phyloP scores from a whole-genome alignment of 208 protist genomes.

The Plasmodiophora brassicae region DNA sequence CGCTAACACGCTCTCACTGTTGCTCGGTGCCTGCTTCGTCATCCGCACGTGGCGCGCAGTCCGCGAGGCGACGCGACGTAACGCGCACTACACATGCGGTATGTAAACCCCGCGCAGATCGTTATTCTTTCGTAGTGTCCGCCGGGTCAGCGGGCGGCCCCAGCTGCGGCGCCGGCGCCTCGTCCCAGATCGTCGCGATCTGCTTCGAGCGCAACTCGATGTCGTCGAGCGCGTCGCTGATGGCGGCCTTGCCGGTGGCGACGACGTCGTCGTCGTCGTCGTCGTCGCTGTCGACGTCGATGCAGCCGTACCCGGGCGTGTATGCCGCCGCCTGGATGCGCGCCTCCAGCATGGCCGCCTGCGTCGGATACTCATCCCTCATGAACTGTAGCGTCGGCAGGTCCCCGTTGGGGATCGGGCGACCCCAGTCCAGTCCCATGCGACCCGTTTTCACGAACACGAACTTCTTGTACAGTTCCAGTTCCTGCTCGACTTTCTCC shows the following conservation, averaged over 20 bases:
- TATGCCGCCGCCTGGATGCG: background rate
- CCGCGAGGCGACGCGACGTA: no score
- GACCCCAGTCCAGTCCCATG: background rate
- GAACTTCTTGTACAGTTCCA: slow-evolving; percentile 23
- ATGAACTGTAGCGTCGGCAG: background rate
- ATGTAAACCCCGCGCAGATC: no score
- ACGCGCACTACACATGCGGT: no score
- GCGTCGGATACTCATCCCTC: background rate
- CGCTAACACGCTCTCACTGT: no score
- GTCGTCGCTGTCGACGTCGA: background rate
- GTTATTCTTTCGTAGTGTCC: no score
- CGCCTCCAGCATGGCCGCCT: background rate
- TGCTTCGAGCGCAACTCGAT: background rate
- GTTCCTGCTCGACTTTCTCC: background rate
- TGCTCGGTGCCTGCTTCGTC: no score
- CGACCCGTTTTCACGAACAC: background rate
- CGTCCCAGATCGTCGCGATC: background rate
- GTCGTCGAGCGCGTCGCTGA: background rate
- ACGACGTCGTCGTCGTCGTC: background rate
- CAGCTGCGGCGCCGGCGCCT: no score
- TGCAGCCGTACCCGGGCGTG: background rate
- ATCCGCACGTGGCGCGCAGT: no score
- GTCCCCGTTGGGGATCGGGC: background rate
- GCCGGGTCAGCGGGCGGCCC: no score
- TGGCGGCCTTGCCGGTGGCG: background rate